phyloP scores from a whole-genome alignment of 179 eudicot genomes.

The Camellia oleifera region DNA sequence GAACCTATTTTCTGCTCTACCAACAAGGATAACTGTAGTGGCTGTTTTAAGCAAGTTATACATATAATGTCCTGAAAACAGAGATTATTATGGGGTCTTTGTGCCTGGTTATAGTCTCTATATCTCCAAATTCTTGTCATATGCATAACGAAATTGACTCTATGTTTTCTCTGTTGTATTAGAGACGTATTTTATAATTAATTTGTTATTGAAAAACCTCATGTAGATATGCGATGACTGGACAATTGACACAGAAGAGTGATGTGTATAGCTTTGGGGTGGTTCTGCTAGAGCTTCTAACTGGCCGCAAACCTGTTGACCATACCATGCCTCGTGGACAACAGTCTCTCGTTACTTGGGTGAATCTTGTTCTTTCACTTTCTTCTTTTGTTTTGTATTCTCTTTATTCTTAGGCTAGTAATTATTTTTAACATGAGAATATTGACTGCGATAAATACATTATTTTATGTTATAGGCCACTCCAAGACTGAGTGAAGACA shows the following conservation, averaged over 20 bases:
- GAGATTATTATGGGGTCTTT: neutral
- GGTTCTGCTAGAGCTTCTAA: slow-evolving; percentile 48
- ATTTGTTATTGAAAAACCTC: slow-evolving; percentile 1
- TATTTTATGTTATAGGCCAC: slow-evolving; percentile 29
- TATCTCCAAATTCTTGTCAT: neutral
- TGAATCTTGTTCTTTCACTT: slow-evolving; percentile 10
- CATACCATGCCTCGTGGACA: slow-evolving; percentile 60
- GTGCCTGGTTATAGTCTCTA: neutral
- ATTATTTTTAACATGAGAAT: too few species aligned
- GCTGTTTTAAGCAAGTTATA: slow-evolving; percentile 5
- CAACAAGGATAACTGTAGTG: neutral
- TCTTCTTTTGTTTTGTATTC: neutral
- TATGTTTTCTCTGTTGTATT: neutral
- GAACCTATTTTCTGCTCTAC: neutral
- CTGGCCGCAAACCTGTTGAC: slow-evolving; percentile 53
- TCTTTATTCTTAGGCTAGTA: neutral
- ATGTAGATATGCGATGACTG: slow-evolving; percentile 53
- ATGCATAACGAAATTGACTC: neutral
- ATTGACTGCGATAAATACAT: neutral
- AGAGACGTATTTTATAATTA: neutral
- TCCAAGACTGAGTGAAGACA: slow-evolving; percentile 52
- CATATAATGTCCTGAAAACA: neutral
- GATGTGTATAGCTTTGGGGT: slow-evolving; percentile 57
- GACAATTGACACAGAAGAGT: slow-evolving; percentile 50
- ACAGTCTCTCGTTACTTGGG: slow-evolving; percentile 58